Percentiles rank a stretch among this genome's conserved stretches.
Evolutionary conservation across 345 rosid species (phyloP).

Genomic region (Boechera divaricarpa): DNA sequence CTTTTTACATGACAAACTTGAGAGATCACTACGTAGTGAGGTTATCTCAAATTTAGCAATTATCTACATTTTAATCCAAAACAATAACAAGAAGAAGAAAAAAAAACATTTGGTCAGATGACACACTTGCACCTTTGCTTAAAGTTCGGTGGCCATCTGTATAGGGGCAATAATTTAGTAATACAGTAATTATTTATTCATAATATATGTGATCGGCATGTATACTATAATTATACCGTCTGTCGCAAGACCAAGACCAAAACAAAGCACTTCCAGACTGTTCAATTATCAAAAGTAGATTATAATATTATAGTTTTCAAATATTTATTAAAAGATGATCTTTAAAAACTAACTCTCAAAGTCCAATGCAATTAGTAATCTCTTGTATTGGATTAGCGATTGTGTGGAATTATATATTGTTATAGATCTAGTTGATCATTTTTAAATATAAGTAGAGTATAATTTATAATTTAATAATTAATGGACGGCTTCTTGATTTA

Average conservation of each 20-base stretch:
- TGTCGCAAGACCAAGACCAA: slow-evolving; percentile 42
- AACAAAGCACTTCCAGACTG: slow-evolving; percentile 38
- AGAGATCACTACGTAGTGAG: background rate
- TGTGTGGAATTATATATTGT: slow-evolving; percentile 28
- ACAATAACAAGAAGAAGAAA: background rate
- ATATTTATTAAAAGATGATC: background rate
- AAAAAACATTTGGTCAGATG: slow-evolving; percentile 20
- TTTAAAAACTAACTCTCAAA: slow-evolving; percentile 8
- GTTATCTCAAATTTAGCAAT: slow-evolving; percentile 13
- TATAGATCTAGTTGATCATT: slow-evolving; percentile 7
- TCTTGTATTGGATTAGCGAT: slow-evolving; percentile 30
- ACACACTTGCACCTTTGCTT: slow-evolving; percentile 26
- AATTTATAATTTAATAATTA: background rate
- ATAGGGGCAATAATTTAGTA: slow-evolving; percentile 1
- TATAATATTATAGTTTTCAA: background rate
- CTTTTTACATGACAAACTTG: slow-evolving; percentile 10
- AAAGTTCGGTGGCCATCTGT: slow-evolving; percentile 36
- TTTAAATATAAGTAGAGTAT: background rate
- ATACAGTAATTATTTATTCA: background rate
- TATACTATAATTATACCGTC: slow-evolving; percentile 29
- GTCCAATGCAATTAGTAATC: slow-evolving; percentile 37
- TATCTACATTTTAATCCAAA: background rate
- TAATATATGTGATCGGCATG: slow-evolving; percentile 12
- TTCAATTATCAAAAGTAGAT: background rate
- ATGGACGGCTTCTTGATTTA: slow-evolving; percentile 32